Evolutionary conservation across 768 basidiomycete species (phyloP).

Genomic region (Solioccasus polychromus): DNA sequence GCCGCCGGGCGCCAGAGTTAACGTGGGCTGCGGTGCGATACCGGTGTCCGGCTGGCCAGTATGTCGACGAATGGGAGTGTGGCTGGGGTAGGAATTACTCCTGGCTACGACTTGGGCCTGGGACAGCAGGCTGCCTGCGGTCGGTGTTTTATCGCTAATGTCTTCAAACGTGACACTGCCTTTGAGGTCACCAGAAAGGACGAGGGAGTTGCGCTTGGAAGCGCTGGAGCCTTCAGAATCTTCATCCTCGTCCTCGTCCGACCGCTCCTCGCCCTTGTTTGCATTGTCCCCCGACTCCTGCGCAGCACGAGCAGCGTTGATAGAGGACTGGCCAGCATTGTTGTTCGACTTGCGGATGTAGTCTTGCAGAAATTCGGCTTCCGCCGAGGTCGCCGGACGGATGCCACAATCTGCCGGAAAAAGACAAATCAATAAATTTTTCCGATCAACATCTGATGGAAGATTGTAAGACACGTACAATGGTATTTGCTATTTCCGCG

Average conservation of each 20-base stretch:
- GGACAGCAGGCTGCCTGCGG: constrained; percentile 70
- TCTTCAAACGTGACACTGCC: constrained; percentile 57
- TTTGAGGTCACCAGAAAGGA: constrained; percentile 63
- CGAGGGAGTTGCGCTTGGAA: constrained; percentile 74
- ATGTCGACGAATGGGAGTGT: constrained; percentile 77
- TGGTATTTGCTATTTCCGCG: constrained; percentile 97
- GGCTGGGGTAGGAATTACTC: constrained; percentile 57
- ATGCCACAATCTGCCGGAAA: constrained; percentile 76
- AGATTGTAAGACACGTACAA: constrained; percentile 54
- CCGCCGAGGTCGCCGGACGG: constrained; percentile 84
- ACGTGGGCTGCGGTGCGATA: constrained; percentile 53
- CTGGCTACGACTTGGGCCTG: constrained; percentile 68
- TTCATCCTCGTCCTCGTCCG: constrained; percentile 84
- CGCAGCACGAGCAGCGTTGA: constrained; percentile 70
- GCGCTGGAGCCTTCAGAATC: constrained; percentile 76
- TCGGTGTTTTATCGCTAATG: constrained; percentile 82
- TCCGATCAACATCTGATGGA: constrained; percentile 32
- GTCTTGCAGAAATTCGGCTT: constrained; percentile 90
- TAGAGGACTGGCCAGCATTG: constrained; percentile 70
- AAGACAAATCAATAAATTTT: constrained; percentile 29
- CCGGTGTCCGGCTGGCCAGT: constrained; percentile 52
- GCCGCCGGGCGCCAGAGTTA: constrained; percentile 48
- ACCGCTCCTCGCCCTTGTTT: constrained; percentile 64
- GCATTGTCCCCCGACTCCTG: constrained; percentile 65
- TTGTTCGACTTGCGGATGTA: constrained; percentile 92